Conservation (phyloP, 2,329 filamentous ascomycete species). For the Neurospora sp. region DNA sequence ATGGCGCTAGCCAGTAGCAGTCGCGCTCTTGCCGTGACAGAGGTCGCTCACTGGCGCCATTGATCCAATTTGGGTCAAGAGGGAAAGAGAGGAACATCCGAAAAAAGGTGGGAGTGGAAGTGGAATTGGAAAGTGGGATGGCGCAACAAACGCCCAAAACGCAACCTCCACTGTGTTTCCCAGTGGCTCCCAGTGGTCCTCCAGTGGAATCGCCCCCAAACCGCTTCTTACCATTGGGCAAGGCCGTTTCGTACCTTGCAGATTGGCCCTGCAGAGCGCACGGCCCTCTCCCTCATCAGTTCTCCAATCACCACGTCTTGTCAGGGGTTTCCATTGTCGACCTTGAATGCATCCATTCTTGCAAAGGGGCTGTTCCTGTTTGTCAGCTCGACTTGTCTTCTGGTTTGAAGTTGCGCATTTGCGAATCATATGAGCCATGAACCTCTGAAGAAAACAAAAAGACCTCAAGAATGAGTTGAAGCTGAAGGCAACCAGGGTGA, state of each 20-base stretch:
- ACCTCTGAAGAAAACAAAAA: not conserved
- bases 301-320: slow-evolving; percentile 2
- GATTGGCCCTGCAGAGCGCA: slow-evolving; percentile 1
- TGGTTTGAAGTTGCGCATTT: not conserved
- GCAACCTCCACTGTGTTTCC: not conserved
- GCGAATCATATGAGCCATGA: not conserved
- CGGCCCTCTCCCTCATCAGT: not conserved
- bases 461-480: not conserved
- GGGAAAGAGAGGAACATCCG: not conserved
- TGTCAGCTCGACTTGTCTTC: not conserved
- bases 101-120: not conserved
- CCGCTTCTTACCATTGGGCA: slow-evolving; percentile 2
- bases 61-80: not conserved
- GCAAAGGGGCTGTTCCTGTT: not conserved
- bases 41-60: not conserved
- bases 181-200: slow-evolving; percentile 1
- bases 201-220: slow-evolving; percentile 1
- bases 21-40: not conserved
- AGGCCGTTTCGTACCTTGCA: slow-evolving; percentile 11
- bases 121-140: not conserved
- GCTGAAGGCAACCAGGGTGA: not conserved
- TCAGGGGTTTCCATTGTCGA: not conserved
- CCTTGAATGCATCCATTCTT: not conserved
- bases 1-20: not conserved
- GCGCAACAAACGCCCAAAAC: not conserved